These are phyloP conservation scores for Fraxinus floribunda DNA, from an alignment of 305 asterid species.

Conservation along the genomic window DNA sequence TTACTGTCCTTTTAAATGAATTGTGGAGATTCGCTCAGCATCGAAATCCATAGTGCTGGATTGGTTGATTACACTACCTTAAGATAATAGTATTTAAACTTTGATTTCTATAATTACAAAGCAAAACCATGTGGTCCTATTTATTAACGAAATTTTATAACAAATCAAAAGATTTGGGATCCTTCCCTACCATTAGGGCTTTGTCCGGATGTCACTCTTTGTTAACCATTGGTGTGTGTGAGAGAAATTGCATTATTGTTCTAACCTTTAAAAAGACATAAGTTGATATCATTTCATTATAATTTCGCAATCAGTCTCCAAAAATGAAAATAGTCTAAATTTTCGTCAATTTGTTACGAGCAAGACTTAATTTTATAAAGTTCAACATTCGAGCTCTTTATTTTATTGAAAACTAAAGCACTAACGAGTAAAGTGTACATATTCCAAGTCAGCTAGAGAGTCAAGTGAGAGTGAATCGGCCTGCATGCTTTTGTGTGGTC, in stretches of 20 bases:
- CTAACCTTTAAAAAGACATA: background rate
- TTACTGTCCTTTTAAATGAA: background rate
- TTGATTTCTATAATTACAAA: slow-evolving; percentile 15
- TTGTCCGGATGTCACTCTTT: background rate
- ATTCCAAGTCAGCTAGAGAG: background rate
- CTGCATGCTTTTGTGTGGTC: background rate
- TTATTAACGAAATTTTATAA: slow-evolving; percentile 24
- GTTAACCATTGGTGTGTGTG: background rate
- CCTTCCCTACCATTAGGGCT: slow-evolving; percentile 26
- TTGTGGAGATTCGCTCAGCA: background rate
- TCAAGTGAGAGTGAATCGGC: background rate
- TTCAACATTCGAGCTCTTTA: background rate
- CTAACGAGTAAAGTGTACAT: background rate
- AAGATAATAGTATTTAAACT: background rate
- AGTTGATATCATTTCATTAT: background rate
- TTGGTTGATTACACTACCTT: background rate
- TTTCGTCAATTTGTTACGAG: background rate
- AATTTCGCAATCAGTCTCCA: background rate
- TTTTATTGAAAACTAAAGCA: background rate
- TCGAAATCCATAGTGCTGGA: background rate
- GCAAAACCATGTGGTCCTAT: slow-evolving; percentile 41
- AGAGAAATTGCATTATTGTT: background rate
- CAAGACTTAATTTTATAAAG: background rate
- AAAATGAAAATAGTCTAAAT: background rate
- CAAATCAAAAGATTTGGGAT: slow-evolving; percentile 17